Evolutionary conservation across 2,329 filamentous ascomycete species (phyloP), one percentile per base, ranked within the genome.

Genomic region (Aspergillus chevalieri): DNA sequence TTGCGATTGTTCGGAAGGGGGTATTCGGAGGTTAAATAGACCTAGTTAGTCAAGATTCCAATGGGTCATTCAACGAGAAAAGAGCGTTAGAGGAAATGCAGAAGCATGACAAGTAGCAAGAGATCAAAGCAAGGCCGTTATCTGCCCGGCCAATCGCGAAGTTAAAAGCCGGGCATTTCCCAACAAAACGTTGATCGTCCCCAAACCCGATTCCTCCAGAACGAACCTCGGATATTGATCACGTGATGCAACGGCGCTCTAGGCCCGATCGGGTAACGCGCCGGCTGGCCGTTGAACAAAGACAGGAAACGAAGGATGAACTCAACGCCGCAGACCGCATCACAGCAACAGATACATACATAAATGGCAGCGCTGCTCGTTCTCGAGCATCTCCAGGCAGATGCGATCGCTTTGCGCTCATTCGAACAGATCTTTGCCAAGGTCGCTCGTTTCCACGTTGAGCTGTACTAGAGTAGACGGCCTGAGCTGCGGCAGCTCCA

Each of bases 121-220:
- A 19, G 19, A 38, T 28, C 17, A 28, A 38, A 19, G 24, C 26
- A 26, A 28, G 28, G 30, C 17, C 39, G 12, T 48, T 39, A 15
- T 21, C 19, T 5, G 30, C 30, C 10, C 21, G 33, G 33, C 17
- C 47, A 51, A 36, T 53, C 51, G 33, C 8, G 36, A 33, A 17
- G 28, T 30, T 12, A 28, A 30, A 42, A 36, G 14, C 26, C 8
- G 17, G 12, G 15, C 10, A 15, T 50, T 52, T 59, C 56, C 58
- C 53, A 62, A 63, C 56, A 58, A 55, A 55, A 52, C 44, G 47
- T 39, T 34, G 60, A 58, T 58, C 55, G 46, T 50, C 56, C 57
- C 15, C 38, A 8, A 12, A 21, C 17, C 51, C 52, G 55, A 51
- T 50, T 59, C 59, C 26, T 12, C 62, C 60, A 58, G 60, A 57